phyloP scores from a whole-genome alignment of 306 rosid species.

The Citrullus amarus region DNA sequence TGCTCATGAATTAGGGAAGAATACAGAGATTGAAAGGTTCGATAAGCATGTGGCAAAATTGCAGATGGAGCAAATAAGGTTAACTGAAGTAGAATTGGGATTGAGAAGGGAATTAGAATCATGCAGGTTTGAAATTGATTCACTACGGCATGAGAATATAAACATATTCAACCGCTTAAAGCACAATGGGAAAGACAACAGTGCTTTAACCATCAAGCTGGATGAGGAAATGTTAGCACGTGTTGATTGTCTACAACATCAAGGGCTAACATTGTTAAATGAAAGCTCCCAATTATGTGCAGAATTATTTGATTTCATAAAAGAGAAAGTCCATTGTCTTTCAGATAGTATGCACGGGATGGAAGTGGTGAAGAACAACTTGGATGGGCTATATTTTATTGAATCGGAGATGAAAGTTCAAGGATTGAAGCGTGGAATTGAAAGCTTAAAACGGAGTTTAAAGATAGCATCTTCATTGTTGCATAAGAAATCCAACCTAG shows the following conservation, averaged over 20 bases:
- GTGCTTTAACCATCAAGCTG: conserved; percentile 53
- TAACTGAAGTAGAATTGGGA: conserved; percentile 57
- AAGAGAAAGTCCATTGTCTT: conserved; percentile 34
- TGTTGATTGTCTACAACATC: conserved; percentile 62
- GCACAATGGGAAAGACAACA: conserved; percentile 48
- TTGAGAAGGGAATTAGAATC: conserved; percentile 81
- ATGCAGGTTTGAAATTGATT: conserved; percentile 63
- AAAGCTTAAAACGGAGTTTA: conserved; percentile 67
- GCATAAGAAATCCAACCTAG: conserved; percentile 51
- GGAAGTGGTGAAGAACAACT: conserved; percentile 30
- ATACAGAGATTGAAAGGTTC: conserved; percentile 32
- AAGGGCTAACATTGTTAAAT: conserved; percentile 61
- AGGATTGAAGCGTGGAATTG: conserved; percentile 69
- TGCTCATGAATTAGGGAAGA: conserved; percentile 36
- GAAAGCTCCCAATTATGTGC: conserved; percentile 63
- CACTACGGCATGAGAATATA: conserved; percentile 88
- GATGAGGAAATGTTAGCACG: conserved; percentile 70
- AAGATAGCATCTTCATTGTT: conserved; percentile 57
- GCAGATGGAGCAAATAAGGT: conserved; percentile 79
- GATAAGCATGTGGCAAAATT: conserved; percentile 48
- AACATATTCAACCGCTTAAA: conserved; percentile 52
- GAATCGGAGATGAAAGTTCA: conserved; percentile 78
- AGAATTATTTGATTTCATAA: conserved; percentile 46
- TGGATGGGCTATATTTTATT: conserved; percentile 54
- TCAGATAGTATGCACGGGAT: conserved; percentile 24